phyloP scores from a whole-genome alignment of 176 grass and related monocot genomes.

The Eleusine indica region DNA sequence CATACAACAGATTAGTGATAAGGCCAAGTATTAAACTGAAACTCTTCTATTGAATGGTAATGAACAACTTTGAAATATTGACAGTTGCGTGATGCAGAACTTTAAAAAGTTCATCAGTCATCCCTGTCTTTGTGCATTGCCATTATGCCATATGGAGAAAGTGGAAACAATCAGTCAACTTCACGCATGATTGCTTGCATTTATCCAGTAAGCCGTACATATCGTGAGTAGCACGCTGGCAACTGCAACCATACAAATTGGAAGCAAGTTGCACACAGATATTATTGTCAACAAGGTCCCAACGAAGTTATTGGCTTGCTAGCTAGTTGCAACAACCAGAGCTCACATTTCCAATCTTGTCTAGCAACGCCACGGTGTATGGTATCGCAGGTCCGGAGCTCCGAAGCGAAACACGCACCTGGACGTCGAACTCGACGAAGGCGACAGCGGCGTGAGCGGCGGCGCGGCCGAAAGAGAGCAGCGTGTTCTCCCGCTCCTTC shows the following conservation, averaged over 20 bases:
- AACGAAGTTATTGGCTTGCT: not conserved
- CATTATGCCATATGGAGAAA: not conserved
- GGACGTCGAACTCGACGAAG: conserved; percentile 79
- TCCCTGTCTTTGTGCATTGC: not conserved
- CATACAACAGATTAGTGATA: not conserved
- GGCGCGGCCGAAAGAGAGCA: conserved; percentile 63
- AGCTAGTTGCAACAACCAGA: conserved; percentile 9
- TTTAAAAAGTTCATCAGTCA: not conserved
- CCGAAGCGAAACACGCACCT: conserved; percentile 34
- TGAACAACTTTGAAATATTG: not conserved
- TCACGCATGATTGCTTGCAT: not conserved
- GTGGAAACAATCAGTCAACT: not conserved
- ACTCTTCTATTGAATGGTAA: not conserved
- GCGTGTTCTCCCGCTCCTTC: conserved; percentile 71
- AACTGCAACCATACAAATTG: not conserved
- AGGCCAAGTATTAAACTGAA: not conserved
- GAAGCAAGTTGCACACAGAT: not conserved
- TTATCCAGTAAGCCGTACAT: not conserved
- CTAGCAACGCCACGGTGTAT: not conserved
- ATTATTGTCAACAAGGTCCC: not conserved
- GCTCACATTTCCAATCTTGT: conserved; percentile 13
- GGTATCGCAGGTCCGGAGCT: not conserved
- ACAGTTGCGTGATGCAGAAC: not conserved
- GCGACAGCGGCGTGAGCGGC: conserved; percentile 44
- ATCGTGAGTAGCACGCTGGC: not conserved